Evolutionary conservation across 257 asterid species (phyloP), one percentile per base, ranked within the genome.

Genomic region (Thymus mandschuricus): DNA sequence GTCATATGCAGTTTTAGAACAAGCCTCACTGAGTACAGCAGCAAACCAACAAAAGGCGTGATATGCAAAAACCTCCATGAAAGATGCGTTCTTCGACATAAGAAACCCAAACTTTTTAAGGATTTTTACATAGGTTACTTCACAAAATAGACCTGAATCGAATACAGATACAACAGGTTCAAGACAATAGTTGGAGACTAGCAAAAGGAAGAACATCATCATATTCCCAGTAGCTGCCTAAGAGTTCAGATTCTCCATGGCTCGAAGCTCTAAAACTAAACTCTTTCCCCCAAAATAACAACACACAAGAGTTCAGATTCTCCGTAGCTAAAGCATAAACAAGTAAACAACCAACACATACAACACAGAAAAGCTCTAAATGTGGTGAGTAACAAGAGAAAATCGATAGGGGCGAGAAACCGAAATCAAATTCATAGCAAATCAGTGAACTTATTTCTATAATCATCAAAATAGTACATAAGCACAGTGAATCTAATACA

Each of bases 391-490:
- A 38, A 31, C 52, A 74, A 58, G 12, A 35, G 11, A 12, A 52
- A 67, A 2, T 31, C 15, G 33, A 10, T 10, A 12, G n/a, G 11
- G 8, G 6, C 34, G 67, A 21, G 34, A 48, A n/a, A 40, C 55
- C 48, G 8, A 55, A 50, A 30, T 68, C 6, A 33, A 61, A 59
- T 33, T 60, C 6, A 13, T 38, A 60, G 64, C 29, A 67, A 66
- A 44, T 31, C 10, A 10, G 6, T 6, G 11, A 62, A 64, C 27
- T 55, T 31, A 5, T 40, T 13, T 46, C 2, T 15, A 41, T 49
- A 41, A 74, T 46, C 61, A 70, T 21, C 21, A 21, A 21, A 70
- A 67, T 2, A 66, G 57, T 68, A 66, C 68, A 51, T 31, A 31
- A 46, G 8, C 15, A 10, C 49, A 7, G 9, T 5, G 41, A 76